Evolutionary conservation across 345 rosid species (phyloP).

Genomic region (Clarkia xantiana): DNA sequence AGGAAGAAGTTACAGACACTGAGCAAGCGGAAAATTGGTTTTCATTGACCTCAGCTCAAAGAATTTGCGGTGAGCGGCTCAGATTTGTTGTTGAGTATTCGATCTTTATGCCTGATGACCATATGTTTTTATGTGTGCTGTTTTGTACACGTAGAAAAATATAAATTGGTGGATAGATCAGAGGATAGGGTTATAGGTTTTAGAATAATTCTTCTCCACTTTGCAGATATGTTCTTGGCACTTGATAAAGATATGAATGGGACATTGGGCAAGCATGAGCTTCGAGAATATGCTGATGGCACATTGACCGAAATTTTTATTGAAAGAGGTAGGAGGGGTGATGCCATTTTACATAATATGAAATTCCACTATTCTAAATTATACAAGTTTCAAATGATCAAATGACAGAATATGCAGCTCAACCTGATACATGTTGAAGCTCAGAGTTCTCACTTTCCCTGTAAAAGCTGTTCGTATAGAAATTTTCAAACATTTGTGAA

Average conservation of each 20-base stretch:
- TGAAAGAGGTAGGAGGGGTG: constrained; percentile 56
- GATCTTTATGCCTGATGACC: too few relatives aligned
- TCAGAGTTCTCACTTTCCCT: neutral
- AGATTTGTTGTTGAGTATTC: neutral
- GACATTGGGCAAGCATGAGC: constrained; percentile 90
- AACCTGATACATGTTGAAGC: too few relatives aligned
- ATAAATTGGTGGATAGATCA: too few relatives aligned
- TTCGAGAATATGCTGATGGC: constrained; percentile 91
- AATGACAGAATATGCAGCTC: too few relatives aligned
- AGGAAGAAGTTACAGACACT: constrained; percentile 94
- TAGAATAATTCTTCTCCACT: constrained; percentile 5
- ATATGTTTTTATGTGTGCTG: too few relatives aligned
- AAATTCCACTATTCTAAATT: neutral
- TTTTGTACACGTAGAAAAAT: too few relatives aligned
- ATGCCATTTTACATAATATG: neutral
- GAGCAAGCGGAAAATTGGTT: constrained; percentile 99
- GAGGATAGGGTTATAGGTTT: too few relatives aligned
- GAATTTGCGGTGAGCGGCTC: constrained; percentile 61
- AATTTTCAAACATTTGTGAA: too few relatives aligned
- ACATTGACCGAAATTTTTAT: constrained; percentile 85
- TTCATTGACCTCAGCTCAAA: constrained; percentile 96
- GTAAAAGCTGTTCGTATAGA: neutral
- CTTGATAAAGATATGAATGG: constrained; percentile 94
- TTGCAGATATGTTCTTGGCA: constrained; percentile 83
- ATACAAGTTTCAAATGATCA: too few relatives aligned